phyloP scores from a whole-genome alignment of 257 asterid species.

The Solanum rostratum region DNA sequence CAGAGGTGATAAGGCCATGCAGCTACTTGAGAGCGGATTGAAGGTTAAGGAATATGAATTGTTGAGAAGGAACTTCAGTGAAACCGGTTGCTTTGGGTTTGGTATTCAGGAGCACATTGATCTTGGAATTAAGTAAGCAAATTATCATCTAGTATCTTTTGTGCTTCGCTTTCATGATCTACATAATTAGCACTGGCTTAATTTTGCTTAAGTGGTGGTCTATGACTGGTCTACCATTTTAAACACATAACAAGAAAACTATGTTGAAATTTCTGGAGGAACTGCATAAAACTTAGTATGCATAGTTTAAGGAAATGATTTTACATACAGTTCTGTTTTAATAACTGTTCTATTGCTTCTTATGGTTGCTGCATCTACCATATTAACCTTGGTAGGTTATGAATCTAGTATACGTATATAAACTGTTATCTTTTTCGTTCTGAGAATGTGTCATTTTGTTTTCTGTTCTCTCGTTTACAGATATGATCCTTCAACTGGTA shows the following conservation, averaged over 20 bases:
- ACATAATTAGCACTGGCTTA: not conserved
- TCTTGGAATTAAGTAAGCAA: slow-evolving; percentile 68
- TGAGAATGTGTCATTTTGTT: not conserved
- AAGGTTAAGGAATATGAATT: slow-evolving; percentile 65
- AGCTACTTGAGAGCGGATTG: slow-evolving; percentile 58
- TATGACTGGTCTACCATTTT: not conserved
- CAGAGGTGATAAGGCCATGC: slow-evolving; percentile 61
- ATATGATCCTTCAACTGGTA: slow-evolving; percentile 79
- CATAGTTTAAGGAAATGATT: not conserved
- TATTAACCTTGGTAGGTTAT: not conserved
- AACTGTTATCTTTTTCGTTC: not conserved
- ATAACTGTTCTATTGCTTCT: not conserved
- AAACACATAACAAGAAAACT: not conserved
- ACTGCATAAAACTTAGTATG: not conserved
- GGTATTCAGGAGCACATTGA: slow-evolving; percentile 83
- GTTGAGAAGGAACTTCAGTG: slow-evolving; percentile 54
- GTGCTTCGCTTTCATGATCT: not conserved
- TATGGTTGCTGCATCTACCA: not conserved
- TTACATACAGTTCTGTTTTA: not conserved
- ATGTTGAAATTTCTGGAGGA: not conserved
- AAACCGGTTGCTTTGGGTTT: slow-evolving; percentile 73
- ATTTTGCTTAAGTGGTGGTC: not conserved
- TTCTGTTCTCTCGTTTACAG: slow-evolving; percentile 4
- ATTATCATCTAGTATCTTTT: not conserved
- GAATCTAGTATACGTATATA: not conserved